Base-by-base conservation (phyloP, 2,329 filamentous ascomycete species). In the Talaromyces sp. region DNA sequence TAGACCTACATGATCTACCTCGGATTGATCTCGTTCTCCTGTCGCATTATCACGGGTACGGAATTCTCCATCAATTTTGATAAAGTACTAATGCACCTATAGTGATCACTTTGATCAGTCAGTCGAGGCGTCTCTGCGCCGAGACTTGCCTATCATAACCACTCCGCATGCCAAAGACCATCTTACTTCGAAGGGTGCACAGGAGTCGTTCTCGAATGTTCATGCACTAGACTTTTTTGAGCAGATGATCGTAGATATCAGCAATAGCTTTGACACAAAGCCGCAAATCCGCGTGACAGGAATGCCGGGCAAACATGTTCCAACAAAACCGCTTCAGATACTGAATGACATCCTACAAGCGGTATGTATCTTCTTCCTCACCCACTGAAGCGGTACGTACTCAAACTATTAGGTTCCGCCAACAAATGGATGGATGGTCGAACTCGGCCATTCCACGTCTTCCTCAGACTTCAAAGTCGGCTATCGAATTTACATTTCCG, bases 341-440 rank as follows among this genome's bases (percentile, higher is more conserved):
- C 62, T 75, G 50, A 84, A 84, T 68, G 77, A 83, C 31, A 54
- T 81, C 8, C 74, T 82, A n/a, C 68, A 74, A 23, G 82, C 81
- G 1, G 79, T 76, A 62, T 40, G 71, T 52, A 11, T 52, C 11
- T 33, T 33, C 48, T 11, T 25, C n/a, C n/a, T 28, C 21, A 14
- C 18, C 65, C n/a, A 14, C 2, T 5, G 21, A 48, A 2, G 2
- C 28, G 9, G 7, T 16, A 14, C 23, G 12, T 48, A 25, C 44
- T 48, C 1, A 48, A 16, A 25, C 4, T 12, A 7, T 39, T 73
- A 81, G 59, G 81, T 88, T 3, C 87, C 86, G 4, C 87, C 86
- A 1, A 87, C 83, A 1, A 88, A 88, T 69, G 86, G 86, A 35
- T 89, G 86, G 85, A 83, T 89, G 75, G 65, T 89, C 3, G 86